A percentile compares a stretch with the other conserved stretches of the same genome.
These are phyloP conservation scores for Alternaria brassicicola DNA, from an alignment of 2,329 filamentous ascomycete species.

Conservation along the genomic window DNA sequence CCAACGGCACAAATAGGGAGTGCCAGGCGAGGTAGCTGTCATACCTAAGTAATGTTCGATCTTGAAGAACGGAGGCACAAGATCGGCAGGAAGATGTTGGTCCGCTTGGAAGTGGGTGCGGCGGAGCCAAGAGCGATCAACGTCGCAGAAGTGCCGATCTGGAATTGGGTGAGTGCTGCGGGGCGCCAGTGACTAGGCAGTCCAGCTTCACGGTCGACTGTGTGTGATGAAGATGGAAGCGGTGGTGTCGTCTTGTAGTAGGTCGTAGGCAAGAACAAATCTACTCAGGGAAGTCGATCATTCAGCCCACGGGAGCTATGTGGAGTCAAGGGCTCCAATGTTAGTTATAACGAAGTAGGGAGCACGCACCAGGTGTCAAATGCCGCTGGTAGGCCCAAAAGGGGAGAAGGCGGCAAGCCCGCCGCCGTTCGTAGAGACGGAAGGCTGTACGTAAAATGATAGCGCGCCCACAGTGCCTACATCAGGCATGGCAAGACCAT, in stretches of 20 bases:
- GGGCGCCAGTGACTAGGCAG: constrained; percentile 18
- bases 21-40: neutral
- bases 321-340: constrained; percentile 35
- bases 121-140: constrained; percentile 36
- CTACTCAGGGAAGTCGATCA: constrained; percentile 22
- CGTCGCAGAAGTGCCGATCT: constrained; percentile 38
- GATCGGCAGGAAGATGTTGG: constrained; percentile 29
- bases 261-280: constrained; percentile 17
- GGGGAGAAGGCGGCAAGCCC: constrained; percentile 33
- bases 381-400: constrained; percentile 28
- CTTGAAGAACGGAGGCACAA: constrained; percentile 12
- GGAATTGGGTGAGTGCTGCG: constrained; percentile 26
- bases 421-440: constrained; percentile 29
- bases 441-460: constrained; percentile 40
- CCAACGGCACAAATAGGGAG: neutral
- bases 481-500: constrained; percentile 25
- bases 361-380: constrained; percentile 47
- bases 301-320: constrained; percentile 31
- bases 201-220: constrained; percentile 7
- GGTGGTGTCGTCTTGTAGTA: constrained; percentile 17
- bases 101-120: constrained; percentile 27
- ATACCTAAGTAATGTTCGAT: constrained; percentile 10
- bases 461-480: constrained; percentile 32
- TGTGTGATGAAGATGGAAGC: constrained; percentile 10
- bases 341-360: constrained; percentile 33